Evolutionary conservation across 345 rosid species (phyloP).

Genomic region (Bruguiera sexangula): DNA sequence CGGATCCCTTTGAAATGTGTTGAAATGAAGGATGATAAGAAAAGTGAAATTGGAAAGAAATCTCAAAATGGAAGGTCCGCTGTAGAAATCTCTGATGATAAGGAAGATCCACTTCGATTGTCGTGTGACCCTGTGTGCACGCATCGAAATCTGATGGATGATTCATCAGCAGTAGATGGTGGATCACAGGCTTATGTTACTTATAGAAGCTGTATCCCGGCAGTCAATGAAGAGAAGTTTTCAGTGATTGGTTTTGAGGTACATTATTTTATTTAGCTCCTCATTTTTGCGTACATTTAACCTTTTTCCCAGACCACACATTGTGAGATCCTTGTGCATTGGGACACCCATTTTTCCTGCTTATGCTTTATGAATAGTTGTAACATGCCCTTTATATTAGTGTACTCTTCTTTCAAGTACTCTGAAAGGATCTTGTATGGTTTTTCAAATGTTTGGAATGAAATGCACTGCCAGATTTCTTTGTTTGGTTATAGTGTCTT

Average conservation of each 20-base stretch:
- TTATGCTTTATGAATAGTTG: no score
- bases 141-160: constrained; percentile 48
- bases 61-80: constrained; percentile 35
- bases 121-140: constrained; percentile 22
- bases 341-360: no score
- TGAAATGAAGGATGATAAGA: constrained; percentile 31
- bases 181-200: constrained; percentile 57
- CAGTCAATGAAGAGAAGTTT: constrained; percentile 62
- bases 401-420: no score
- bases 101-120: constrained; percentile 12
- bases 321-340: no score
- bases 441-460: no score
- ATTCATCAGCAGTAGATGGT: constrained; percentile 30
- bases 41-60: constrained; percentile 29
- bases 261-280: constrained; percentile 1
- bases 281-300: neutral
- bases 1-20: constrained; percentile 81
- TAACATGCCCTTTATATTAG: no score
- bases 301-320: no score
- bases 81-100: constrained; percentile 24
- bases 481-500: neutral
- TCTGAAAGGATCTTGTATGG: no score
- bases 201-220: constrained; percentile 81
- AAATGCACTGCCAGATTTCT: no score
- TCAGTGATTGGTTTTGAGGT: constrained; percentile 93